Evolutionary conservation across 192 early-diverging fungal species (phyloP), one percentile per base, ranked within the genome.

Genomic region (Chytriomyces sp.): DNA sequence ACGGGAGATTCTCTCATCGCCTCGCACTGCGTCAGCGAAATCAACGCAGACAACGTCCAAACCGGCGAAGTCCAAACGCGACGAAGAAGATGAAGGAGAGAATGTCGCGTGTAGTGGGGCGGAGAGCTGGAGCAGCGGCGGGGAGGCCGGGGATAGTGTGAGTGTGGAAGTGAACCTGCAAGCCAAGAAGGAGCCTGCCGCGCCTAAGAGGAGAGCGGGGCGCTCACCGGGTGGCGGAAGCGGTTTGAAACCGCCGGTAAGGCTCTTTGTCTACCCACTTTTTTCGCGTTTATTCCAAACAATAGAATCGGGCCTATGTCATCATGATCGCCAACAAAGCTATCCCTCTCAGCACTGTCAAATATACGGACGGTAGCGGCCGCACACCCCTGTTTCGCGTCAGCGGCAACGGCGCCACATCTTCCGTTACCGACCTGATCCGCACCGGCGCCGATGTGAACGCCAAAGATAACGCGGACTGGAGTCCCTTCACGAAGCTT

Each of bases 401-500:
- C 70, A 79, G 77, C 3, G 55, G 59, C 0, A 54, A 32, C 31
- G 84, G 84, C 6, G 83, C 88, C 59, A 22, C 74, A n/a, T 52
- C 34, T 31, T 36, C 83, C 30, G 75, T 75, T 39, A 54, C 39
- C 17, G 69, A 75, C 7, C 73, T 89, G 28, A 56, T 89, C 30
- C 39, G 61, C 17, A 65, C 69, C 6, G 86, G 87, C n/a, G 86
- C 86, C 6, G 77, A 87, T 55, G 70, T 85, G n/a, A 62, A 76
- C 58, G 57, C 68, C 34, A 71, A 77, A 54, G 86, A 88, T 59
- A n/a, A 89, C 58, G 87, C 86, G 2, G 87, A 84, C 0, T 88
- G 78, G 75, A 83, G 86, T 12, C 81, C 86, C 56, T 89, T 26
- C 87, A 89, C 68, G 82, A 86, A 57, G 84, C 85, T 12, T 78